phyloP scores from a whole-genome alignment of 306 rosid species.

The Prunus campanulata region DNA sequence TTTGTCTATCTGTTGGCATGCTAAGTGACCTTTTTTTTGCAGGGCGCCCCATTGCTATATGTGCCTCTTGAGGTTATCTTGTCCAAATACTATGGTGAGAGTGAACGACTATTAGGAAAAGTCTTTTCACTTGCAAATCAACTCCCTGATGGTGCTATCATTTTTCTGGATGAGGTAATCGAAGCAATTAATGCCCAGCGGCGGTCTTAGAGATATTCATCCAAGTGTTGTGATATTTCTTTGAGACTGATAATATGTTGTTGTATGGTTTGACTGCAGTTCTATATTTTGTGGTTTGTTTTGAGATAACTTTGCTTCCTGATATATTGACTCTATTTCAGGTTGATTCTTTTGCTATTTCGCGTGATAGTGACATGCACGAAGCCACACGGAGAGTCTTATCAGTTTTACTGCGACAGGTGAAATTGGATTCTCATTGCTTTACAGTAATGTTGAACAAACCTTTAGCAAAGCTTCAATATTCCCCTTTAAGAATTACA shows the following conservation, averaged over 20 bases:
- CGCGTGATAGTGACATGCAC: slow-evolving; percentile 82
- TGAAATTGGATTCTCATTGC: slow-evolving; percentile 13
- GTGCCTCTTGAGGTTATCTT: slow-evolving; percentile 84
- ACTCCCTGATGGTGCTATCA: slow-evolving; percentile 76
- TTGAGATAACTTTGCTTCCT: background rate
- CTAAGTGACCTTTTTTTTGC: slow-evolving; percentile 25
- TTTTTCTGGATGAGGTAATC: slow-evolving; percentile 85
- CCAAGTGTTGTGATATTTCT: background rate
- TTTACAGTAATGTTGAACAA: background rate
- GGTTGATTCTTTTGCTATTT: slow-evolving; percentile 80
- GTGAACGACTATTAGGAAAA: slow-evolving; percentile 75
- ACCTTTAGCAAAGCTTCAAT: background rate
- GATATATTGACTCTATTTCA: slow-evolving; percentile 13
- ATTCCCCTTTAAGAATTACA: background rate
- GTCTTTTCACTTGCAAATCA: slow-evolving; percentile 78
- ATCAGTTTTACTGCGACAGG: slow-evolving; percentile 63
- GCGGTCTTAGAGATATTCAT: background rate
- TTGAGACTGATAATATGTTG: background rate
- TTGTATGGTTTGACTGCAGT: background rate
- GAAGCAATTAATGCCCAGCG: slow-evolving; percentile 3
- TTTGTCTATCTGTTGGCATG: background rate
- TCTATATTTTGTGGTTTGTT: background rate
- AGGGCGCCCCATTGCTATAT: slow-evolving; percentile 83
- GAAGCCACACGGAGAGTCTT: slow-evolving; percentile 90
- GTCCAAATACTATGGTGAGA: slow-evolving; percentile 91